These are phyloP conservation scores for Manihot esculenta DNA, from an alignment of 441 rosid genomes.

Conservation along the genomic window DNA sequence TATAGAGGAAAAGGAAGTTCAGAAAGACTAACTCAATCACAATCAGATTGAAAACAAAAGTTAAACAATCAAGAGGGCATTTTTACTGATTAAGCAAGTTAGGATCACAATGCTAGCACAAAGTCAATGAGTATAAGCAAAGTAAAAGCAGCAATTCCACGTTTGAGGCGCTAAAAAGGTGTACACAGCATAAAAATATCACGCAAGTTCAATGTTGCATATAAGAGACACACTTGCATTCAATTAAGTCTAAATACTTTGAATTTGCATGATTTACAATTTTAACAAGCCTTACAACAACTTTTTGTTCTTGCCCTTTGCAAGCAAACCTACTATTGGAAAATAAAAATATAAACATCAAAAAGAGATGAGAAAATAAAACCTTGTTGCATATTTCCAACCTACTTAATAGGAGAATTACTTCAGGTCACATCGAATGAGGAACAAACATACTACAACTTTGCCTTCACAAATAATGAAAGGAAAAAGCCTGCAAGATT, in stretches of 20 bases:
- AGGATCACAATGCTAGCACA: background rate
- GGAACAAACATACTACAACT: constrained; percentile 5
- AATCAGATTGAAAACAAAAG: constrained; percentile 2
- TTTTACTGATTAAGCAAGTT: background rate
- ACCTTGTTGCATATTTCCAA: background rate
- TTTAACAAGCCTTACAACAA: background rate
- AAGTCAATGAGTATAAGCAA: background rate
- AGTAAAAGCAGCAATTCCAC: constrained; percentile 1
- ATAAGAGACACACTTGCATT: background rate
- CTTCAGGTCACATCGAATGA: constrained; percentile 3
- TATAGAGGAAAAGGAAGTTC: constrained; percentile 3
- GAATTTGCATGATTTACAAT: constrained; percentile 6
- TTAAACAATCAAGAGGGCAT: constrained; percentile 7
- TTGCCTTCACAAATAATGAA: constrained; percentile 4
- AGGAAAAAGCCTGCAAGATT: constrained; percentile 9
- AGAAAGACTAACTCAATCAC: constrained; percentile 8
- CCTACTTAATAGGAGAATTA: background rate
- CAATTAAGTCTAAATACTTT: background rate
- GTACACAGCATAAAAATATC: background rate
- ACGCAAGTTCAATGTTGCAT: constrained; percentile 1
- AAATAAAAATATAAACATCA: background rate
- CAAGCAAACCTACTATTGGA: background rate
- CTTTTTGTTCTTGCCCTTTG: background rate
- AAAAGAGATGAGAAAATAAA: constrained; percentile 1
- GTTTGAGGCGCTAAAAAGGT: constrained; percentile 1